Percentiles rank a stretch among this genome's conserved stretches.
Evolutionary conservation across 2,329 filamentous ascomycete species (phyloP).

Genomic region (Cladophialophora exuberans): DNA sequence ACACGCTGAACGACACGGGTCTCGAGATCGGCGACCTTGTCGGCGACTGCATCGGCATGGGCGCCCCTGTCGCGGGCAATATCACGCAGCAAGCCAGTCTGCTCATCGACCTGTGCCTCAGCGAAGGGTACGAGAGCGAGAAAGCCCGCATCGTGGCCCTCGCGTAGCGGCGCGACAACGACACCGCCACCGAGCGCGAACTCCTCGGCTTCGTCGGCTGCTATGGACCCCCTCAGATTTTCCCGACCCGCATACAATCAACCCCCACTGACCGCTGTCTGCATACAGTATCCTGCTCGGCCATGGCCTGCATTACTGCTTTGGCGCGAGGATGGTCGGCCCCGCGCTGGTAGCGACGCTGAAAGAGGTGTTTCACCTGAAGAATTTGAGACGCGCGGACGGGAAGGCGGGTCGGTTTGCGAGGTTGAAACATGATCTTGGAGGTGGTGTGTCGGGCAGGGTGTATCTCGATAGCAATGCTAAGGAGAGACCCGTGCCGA

Average conservation of each 20-base stretch:
- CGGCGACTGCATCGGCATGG: slow-evolving; percentile 55
- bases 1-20: slow-evolving; percentile 51
- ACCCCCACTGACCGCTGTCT: slow-evolving; percentile 47
- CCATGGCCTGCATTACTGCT: slow-evolving; percentile 47
- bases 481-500: slow-evolving; percentile 52
- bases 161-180: slow-evolving; percentile 50
- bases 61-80: slow-evolving; percentile 54
- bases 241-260: slow-evolving; percentile 43
- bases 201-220: slow-evolving; percentile 53
- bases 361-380: slow-evolving; percentile 50
- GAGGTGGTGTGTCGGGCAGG: slow-evolving; percentile 53
- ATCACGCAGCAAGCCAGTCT: slow-evolving; percentile 58
- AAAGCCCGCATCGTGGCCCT: slow-evolving; percentile 56
- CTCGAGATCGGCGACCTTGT: slow-evolving; percentile 54
- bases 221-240: slow-evolving; percentile 42
- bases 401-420: slow-evolving; percentile 47
- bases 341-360: slow-evolving; percentile 46
- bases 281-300: slow-evolving; percentile 47
- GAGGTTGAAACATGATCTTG: slow-evolving; percentile 50
- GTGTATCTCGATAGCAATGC: slow-evolving; percentile 54
- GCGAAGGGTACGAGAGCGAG: slow-evolving; percentile 53
- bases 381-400: slow-evolving; percentile 45
- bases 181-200: slow-evolving; percentile 48
- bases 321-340: slow-evolving; percentile 45
- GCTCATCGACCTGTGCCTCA: slow-evolving; percentile 58